Percentiles rank a stretch among this genome's conserved stretches.
These are phyloP conservation scores for Fusarium protoensiforme DNA, from an alignment of 2,329 filamentous ascomycete genomes.

Conservation along the genomic window DNA sequence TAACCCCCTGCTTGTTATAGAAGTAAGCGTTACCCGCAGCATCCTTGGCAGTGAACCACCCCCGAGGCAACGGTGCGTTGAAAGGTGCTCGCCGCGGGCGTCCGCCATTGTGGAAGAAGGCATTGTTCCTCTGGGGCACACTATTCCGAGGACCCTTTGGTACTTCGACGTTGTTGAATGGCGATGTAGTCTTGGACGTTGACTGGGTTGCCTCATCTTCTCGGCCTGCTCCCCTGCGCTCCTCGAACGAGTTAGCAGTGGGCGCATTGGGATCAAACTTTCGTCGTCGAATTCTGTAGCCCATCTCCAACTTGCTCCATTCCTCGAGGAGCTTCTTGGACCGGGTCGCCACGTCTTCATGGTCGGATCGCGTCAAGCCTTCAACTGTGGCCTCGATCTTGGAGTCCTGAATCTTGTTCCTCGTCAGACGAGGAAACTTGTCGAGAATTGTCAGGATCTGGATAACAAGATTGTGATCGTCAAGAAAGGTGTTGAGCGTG, in stretches of 20 bases:
- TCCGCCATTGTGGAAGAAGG: constrained; percentile 59
- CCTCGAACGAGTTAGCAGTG: constrained; percentile 67
- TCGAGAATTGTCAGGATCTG: constrained; percentile 92
- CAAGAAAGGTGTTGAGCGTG: constrained; percentile 83
- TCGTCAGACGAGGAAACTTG: constrained; percentile 87
- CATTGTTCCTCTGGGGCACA: constrained; percentile 63
- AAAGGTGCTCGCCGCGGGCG: constrained; percentile 67
- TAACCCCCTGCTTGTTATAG: constrained; percentile 81
- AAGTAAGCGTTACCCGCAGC: constrained; percentile 82
- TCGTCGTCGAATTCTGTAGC: constrained; percentile 91
- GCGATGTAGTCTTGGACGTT: constrained; percentile 54
- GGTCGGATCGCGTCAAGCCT: constrained; percentile 72
- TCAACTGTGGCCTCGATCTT: constrained; percentile 90
- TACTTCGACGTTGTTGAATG: constrained; percentile 61
- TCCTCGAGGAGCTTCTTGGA: constrained; percentile 79
- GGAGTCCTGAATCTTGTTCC: constrained; percentile 97
- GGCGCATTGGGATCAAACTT: constrained; percentile 79
- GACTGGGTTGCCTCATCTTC: constrained; percentile 53
- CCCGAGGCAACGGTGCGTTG: constrained; percentile 74
- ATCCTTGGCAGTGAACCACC: constrained; percentile 85
- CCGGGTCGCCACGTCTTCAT: constrained; percentile 79
- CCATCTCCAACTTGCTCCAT: constrained; percentile 91
- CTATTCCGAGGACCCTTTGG: constrained; percentile 71
- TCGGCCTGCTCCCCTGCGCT: constrained; percentile 65
- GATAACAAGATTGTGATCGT: constrained; percentile 89